phyloP scores from a whole-genome alignment of 1,284 basidiomycete species.

The Malassezia sympodialis region DNA sequence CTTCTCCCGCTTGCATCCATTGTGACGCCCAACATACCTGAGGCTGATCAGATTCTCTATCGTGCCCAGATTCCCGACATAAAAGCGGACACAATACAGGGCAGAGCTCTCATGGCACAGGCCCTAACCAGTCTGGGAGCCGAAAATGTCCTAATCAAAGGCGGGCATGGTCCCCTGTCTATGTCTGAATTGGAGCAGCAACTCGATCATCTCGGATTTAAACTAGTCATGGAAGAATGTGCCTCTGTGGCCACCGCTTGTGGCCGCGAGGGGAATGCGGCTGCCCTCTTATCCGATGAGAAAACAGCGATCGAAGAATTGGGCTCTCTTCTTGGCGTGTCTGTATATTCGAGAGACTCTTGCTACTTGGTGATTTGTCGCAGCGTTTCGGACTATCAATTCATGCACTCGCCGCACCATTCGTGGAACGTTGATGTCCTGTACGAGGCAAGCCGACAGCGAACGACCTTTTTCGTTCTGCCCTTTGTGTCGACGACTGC shows the following conservation, averaged over 20 bases:
- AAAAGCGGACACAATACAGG: neutral
- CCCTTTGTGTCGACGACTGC: constrained; percentile 22
- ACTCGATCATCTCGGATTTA: constrained; percentile 8
- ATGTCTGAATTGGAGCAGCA: constrained; percentile 13
- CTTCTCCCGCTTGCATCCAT: constrained; percentile 65
- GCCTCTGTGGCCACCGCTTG: neutral
- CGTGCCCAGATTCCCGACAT: constrained; percentile 16
- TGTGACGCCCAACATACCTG: constrained; percentile 77
- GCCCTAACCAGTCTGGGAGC: constrained; percentile 55
- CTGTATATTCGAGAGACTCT: neutral
- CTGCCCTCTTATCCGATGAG: neutral
- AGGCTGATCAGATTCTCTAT: constrained; percentile 61
- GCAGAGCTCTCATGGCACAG: constrained; percentile 52
- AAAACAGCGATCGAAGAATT: neutral
- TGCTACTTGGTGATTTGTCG: neutral
- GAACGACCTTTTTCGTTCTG: constrained; percentile 29
- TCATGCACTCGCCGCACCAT: constrained; percentile 52
- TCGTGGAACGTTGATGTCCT: constrained; percentile 56
- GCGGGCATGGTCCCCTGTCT: constrained; percentile 61
- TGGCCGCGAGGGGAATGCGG: neutral
- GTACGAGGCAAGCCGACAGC: constrained; percentile 45
- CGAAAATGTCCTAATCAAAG: constrained; percentile 68
- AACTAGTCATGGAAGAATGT: neutral
- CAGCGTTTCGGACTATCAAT: constrained; percentile 19
- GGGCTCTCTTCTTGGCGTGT: constrained; percentile 2